Evolutionary conservation across 2,329 filamentous ascomycete species (phyloP).

Genomic region (Fusarium nisikadoi): DNA sequence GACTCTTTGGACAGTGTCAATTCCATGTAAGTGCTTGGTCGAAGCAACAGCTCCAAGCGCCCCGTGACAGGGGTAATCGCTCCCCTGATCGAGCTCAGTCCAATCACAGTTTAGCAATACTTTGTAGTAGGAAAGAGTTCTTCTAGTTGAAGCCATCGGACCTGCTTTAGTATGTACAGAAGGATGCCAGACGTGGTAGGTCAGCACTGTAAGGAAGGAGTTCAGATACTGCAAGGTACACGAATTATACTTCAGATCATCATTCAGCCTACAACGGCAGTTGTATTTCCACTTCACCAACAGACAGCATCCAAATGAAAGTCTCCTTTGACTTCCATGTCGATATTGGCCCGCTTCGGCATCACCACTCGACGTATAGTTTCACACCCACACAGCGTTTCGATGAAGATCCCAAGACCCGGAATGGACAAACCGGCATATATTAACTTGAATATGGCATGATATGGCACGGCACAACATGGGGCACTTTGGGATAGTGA

Average conservation of each 20-base stretch:
- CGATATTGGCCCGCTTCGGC: conserved; percentile 11
- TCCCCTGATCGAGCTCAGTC: conserved; percentile 12
- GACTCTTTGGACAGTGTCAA: conserved; percentile 25
- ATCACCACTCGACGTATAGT: conserved; percentile 24
- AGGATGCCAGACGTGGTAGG: conserved; percentile 24
- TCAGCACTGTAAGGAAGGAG: conserved; percentile 25
- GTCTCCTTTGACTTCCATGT: conserved; percentile 18
- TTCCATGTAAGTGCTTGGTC: background rate
- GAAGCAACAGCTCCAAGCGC: conserved; percentile 33
- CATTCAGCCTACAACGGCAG: conserved; percentile 21
- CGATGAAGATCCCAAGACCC: conserved; percentile 24
- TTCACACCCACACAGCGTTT: conserved; percentile 27
- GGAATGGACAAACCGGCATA: conserved; percentile 32
- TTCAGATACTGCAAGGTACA: conserved; percentile 36
- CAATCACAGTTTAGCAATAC: conserved; percentile 29
- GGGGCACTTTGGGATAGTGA: conserved; percentile 15
- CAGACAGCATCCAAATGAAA: background rate
- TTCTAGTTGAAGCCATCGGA: conserved; percentile 28
- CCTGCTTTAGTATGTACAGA: conserved; percentile 37
- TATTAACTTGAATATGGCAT: conserved; percentile 27
- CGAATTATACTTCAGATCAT: conserved; percentile 11
- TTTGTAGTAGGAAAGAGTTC: conserved; percentile 35
- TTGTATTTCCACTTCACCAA: conserved; percentile 34
- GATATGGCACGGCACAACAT: conserved; percentile 38
- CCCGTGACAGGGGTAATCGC: conserved; percentile 28